A percentile compares a stretch with the other conserved stretches of the same genome.
Conservation (phyloP, 768 basidiomycete species). For the Mycena leptocephala region DNA sequence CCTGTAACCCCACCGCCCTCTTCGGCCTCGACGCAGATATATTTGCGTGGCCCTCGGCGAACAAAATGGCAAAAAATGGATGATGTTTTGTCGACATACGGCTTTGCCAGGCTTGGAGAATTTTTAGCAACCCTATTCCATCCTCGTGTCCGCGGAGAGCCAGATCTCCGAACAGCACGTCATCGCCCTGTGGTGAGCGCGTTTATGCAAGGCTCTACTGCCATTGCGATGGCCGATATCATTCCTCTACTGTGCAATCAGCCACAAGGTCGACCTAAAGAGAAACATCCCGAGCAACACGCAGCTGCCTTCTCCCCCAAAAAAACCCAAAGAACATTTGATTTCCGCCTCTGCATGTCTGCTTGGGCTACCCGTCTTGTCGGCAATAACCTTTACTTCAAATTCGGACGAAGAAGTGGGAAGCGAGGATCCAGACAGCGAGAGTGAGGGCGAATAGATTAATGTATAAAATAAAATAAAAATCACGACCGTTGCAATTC, state of each 20-base stretch:
- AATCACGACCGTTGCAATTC: background rate
- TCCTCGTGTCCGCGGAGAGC: background rate
- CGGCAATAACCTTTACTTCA: background rate
- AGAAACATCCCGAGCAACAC: background rate
- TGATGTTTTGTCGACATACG: background rate
- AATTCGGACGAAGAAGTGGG: background rate
- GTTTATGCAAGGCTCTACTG: background rate
- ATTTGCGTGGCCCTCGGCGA: background rate
- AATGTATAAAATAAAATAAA: background rate
- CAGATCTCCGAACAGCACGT: background rate
- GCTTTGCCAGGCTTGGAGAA: background rate
- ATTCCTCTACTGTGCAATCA: background rate
- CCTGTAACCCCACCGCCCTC: background rate
- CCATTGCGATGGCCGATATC: background rate
- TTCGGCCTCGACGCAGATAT: background rate
- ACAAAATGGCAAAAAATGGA: background rate
- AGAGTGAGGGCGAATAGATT: background rate
- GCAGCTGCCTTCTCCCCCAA: background rate
- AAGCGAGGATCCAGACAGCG: background rate
- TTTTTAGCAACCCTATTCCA: background rate
- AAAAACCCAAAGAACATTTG: background rate
- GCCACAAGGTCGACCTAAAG: background rate
- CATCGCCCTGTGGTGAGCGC: background rate
- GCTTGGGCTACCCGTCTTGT: background rate
- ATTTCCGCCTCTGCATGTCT: background rate